These are phyloP conservation scores for Blastocystis sp. DNA, from an alignment of 352 stramenopile genomes.

Conservation along the genomic window DNA sequence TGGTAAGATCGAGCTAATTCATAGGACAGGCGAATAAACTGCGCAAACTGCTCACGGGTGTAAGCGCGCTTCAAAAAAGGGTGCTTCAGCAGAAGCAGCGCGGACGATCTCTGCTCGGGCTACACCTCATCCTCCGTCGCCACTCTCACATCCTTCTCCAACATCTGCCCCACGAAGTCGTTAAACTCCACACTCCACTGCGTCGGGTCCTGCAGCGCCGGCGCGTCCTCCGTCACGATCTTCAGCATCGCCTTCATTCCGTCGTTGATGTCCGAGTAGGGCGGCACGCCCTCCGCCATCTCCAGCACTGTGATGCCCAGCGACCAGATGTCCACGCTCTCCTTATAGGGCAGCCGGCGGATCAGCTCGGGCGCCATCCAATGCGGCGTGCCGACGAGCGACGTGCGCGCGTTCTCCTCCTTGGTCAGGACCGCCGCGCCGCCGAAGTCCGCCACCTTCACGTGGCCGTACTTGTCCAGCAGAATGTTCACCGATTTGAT, in stretches of 20 bases:
- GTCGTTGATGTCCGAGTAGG: slow-evolving; percentile 49
- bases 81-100: slow-evolving; percentile 17
- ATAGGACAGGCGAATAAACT: slow-evolving; percentile 45
- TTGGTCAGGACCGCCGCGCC: slow-evolving; percentile 50
- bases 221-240: slow-evolving; percentile 32
- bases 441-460: slow-evolving; percentile 50
- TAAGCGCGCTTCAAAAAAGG: slow-evolving; percentile 29
- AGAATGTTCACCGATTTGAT: slow-evolving; percentile 67
- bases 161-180: slow-evolving; percentile 52
- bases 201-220: slow-evolving; percentile 13
- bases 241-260: slow-evolving; percentile 58
- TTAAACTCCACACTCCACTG: slow-evolving; percentile 34
- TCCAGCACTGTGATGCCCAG: slow-evolving; percentile 58
- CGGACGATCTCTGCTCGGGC: not conserved
- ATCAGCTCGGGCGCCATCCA: slow-evolving; percentile 66
- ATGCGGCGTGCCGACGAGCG: slow-evolving; percentile 43
- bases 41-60: slow-evolving; percentile 32
- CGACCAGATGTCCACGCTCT: slow-evolving; percentile 47
- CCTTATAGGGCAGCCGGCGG: slow-evolving; percentile 34
- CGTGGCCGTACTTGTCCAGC: slow-evolving; percentile 51
- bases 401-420: slow-evolving; percentile 3
- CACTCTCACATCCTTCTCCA: slow-evolving; percentile 44
- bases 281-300: slow-evolving; percentile 54
- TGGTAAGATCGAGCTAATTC: not conserved
- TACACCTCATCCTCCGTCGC: not conserved